Evolutionary conservation across 1,139 yeast genomes (phyloP).

Genomic region (Hyphopichia burtonii): DNA sequence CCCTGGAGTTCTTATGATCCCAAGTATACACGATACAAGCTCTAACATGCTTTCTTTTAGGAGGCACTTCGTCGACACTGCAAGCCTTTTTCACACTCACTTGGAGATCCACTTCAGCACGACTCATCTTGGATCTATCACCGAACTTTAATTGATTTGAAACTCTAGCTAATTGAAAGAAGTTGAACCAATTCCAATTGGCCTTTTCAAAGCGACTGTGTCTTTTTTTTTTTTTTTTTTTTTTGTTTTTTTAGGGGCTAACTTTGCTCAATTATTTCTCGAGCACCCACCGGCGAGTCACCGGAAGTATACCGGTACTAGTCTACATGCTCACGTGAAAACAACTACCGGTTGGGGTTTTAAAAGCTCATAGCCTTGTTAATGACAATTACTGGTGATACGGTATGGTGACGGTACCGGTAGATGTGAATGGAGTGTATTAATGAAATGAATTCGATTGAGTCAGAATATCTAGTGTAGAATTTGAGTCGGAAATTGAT

Average conservation of each 20-base stretch:
- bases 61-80: constrained; percentile 83
- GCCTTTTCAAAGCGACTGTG: neutral
- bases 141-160: neutral
- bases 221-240: neutral
- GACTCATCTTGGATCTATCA: constrained; percentile 30
- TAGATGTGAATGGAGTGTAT: too few relatives aligned
- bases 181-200: neutral
- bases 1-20: constrained; percentile 87
- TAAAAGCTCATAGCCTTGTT: too few relatives aligned
- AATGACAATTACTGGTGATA: too few relatives aligned
- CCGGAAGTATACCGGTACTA: too few relatives aligned
- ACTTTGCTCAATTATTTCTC: neutral
- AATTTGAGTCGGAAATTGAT: too few relatives aligned
- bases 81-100: constrained; percentile 84
- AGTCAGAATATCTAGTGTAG: too few relatives aligned
- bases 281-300: too few relatives aligned
- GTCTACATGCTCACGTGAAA: too few relatives aligned
- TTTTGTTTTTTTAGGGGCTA: neutral
- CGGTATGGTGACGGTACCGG: too few relatives aligned
- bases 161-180: neutral
- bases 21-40: constrained; percentile 94
- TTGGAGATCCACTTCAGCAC: constrained; percentile 60
- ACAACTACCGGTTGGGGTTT: too few relatives aligned
- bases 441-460: too few relatives aligned
- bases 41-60: constrained; percentile 91